Conservation (phyloP, 805 yeast genomes). For the Lipomyces spencermartinsiae region DNA sequence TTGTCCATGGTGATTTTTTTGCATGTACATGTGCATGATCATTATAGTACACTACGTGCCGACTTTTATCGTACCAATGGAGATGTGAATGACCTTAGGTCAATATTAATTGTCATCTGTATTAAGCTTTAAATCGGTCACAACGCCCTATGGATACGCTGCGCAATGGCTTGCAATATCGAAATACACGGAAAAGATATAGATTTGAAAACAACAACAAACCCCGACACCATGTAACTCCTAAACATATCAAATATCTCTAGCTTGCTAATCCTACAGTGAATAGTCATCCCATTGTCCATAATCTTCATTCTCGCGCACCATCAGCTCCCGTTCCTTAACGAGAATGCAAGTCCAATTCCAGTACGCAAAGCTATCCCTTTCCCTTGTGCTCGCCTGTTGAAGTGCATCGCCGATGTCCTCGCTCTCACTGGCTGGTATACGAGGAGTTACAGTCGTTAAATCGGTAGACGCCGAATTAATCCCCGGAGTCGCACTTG, state of each 20-base stretch:
- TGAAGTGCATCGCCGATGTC: neutral
- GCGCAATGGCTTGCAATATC: neutral
- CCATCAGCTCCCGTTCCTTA: constrained; percentile 26
- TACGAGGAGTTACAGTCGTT: neutral
- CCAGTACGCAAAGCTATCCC: constrained; percentile 26
- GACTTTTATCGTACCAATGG: neutral
- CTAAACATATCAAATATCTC: neutral
- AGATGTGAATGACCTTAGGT: neutral
- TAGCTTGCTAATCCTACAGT: neutral
- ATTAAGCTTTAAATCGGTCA: neutral
- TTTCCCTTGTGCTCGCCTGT: neutral
- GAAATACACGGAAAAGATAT: neutral
- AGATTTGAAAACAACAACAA: neutral
- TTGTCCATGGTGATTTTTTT: neutral
- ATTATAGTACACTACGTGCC: no score
- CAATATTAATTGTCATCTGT: neutral
- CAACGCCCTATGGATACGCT: neutral
- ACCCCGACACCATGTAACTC: neutral
- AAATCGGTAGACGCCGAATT: neutral
- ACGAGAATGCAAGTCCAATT: constrained; percentile 32
- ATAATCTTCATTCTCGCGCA: neutral
- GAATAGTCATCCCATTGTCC: neutral
- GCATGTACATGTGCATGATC: neutral
- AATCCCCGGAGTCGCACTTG: neutral
- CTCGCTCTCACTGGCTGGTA: neutral